Conservation (phyloP, 495 filamentous ascomycete species). For the Neurospora intermedia region DNA sequence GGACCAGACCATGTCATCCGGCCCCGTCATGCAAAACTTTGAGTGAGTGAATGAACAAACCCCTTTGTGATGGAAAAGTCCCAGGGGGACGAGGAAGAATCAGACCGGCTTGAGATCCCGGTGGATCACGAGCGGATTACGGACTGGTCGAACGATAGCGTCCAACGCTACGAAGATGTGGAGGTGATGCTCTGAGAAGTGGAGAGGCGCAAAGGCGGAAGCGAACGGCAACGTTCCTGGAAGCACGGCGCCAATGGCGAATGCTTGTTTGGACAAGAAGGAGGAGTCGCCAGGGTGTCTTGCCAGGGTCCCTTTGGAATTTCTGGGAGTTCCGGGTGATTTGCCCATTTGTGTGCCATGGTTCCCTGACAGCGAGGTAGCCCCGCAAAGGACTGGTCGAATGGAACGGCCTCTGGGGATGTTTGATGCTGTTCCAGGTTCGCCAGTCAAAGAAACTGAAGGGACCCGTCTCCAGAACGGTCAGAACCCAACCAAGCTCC, state of each 20-base stretch:
- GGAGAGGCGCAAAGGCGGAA: not conserved
- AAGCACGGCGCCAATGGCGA: not conserved
- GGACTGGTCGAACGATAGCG: not conserved
- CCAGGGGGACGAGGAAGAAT: not conserved
- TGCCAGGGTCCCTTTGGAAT: constrained; percentile 1
- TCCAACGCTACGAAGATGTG: not conserved
- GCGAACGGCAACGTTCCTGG: not conserved
- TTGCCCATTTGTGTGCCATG: constrained; percentile 17
- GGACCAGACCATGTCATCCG: not conserved
- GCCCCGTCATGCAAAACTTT: not conserved
- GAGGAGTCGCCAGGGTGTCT: not conserved
- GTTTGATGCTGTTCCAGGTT: not conserved
- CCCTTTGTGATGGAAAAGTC: not conserved
- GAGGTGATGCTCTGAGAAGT: not conserved
- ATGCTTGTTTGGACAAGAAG: not conserved
- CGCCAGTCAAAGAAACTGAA: not conserved
- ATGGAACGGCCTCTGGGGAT: constrained; percentile 7
- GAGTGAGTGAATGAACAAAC: not conserved
- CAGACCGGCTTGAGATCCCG: not conserved
- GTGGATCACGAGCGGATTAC: not conserved
- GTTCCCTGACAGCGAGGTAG: constrained; percentile 4
- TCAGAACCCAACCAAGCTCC: not conserved
- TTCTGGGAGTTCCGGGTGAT: constrained; percentile 18
- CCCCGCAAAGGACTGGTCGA: constrained; percentile 17
- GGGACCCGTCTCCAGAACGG: not conserved